Percentiles rank a stretch among this genome's conserved stretches.
These are phyloP conservation scores for Lentinus polychrous DNA, from an alignment of 1,284 basidiomycete genomes.

Conservation along the genomic window DNA sequence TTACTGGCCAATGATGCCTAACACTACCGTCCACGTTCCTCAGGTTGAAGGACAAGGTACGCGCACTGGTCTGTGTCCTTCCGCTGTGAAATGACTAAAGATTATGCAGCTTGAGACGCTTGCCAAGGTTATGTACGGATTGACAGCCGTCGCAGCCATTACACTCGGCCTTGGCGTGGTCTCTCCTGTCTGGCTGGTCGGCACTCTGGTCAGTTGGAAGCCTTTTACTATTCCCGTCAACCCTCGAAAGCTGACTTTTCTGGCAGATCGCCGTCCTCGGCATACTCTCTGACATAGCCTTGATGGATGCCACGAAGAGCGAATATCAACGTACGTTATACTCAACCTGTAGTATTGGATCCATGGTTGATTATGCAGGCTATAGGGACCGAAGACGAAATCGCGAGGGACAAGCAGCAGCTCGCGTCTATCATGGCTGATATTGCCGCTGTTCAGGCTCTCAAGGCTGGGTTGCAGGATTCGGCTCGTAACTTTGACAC, in stretches of 20 bases:
- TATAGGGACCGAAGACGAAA: not conserved
- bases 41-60: too few relatives aligned
- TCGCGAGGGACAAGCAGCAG: not conserved
- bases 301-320: not conserved
- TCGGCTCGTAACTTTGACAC: not conserved
- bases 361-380: not conserved
- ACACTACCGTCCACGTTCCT: too few relatives aligned
- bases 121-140: too few relatives aligned
- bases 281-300: not conserved
- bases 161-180: too few relatives aligned
- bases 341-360: not conserved
- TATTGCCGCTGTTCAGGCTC: not conserved
- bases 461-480: constrained; percentile 1
- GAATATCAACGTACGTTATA: not conserved
- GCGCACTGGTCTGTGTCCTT: too few relatives aligned
- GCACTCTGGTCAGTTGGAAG: too few relatives aligned
- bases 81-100: not conserved
- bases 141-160: not conserved
- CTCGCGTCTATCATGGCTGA: not conserved
- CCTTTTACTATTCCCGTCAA: too few relatives aligned
- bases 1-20: too few relatives aligned
- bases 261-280: not conserved
- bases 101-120: too few relatives aligned
- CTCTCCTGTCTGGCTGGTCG: too few relatives aligned
- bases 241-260: too few relatives aligned